Evolutionary conservation across 1,284 basidiomycete species (phyloP), one percentile per base, ranked within the genome.

Genomic region (Stereum hirsutum): DNA sequence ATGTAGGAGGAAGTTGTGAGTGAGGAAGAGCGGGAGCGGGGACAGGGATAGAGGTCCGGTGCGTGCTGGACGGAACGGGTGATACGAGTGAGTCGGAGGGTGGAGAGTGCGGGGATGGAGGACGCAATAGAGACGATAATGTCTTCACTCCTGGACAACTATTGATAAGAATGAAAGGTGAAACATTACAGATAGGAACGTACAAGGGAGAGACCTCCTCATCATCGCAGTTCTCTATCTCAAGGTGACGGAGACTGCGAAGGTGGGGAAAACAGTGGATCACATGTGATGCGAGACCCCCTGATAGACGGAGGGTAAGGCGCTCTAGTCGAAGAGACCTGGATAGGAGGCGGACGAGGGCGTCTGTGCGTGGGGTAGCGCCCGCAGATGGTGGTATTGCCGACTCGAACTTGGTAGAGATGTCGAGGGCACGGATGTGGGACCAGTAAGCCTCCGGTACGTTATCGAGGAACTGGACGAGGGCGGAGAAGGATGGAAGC

Each of bases 51-150:
- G 37, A 39, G 37, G 37, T 39, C 76, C 34, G 70, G 69, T 3
- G 76, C 75, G 54, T 82, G 77, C 21, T 78, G 47, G 28, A 65
- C 63, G 4, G 81, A 82, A 45, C 83, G 79, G 15, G 78, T 74
- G 53, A 86, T 71, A 53, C 73, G 74, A 33, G 78, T 72, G 19
- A 86, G 63, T 11, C 71, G 66, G 42, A 86, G 69, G 42, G 72
- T 65, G 47, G 70, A 57, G 24, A 86, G 70, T 48, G 64, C 59
- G 8, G 75, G 74, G 2, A 78, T 58, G 2, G 76, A 74, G 5
- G 75, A 74, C 0, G 81, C 81, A 45, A 86, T 75, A 11, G 74
- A 72, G n/a, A 84, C 80, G 43, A 74, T 76, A 4, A 83, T 64
- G 32, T 81, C 69, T 55, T 86, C 82, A 57, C 81, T 86, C 60